Evolutionary conservation across 202 grass and related monocot genomes (phyloP).

Genomic region (Hordeum pubiflorum): DNA sequence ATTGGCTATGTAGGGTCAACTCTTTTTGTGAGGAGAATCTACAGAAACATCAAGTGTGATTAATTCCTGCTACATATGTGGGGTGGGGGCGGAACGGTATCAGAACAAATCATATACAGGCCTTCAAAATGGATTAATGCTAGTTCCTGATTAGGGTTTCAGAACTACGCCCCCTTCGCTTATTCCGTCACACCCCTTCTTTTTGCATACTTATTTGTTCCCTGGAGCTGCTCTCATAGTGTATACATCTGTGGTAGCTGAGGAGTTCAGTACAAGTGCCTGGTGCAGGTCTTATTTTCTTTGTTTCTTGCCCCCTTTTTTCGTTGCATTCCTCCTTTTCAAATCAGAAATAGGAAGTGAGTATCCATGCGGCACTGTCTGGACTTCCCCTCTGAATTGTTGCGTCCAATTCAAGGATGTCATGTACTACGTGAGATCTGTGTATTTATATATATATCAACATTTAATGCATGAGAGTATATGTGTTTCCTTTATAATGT

Average conservation of each 20-base stretch:
- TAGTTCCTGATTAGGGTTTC: constrained; percentile 32
- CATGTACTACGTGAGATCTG: constrained; percentile 11
- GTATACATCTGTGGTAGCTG: constrained; percentile 35
- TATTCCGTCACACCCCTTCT: constrained; percentile 6
- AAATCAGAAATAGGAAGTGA: constrained; percentile 22
- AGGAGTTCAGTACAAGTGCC: constrained; percentile 27
- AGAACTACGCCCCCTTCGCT: constrained; percentile 6
- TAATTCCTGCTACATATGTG: constrained; percentile 9
- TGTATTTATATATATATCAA: constrained; percentile 14
- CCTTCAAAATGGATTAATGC: constrained; percentile 28
- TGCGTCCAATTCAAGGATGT: background rate
- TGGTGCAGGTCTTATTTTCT: background rate
- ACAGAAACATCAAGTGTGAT: constrained; percentile 89
- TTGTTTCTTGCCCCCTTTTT: background rate
- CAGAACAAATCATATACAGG: constrained; percentile 6
- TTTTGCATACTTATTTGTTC: constrained; percentile 25
- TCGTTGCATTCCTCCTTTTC: background rate
- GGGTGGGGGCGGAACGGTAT: background rate
- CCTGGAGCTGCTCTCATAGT: constrained; percentile 15
- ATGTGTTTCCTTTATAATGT: background rate
- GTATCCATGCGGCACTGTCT: constrained; percentile 8
- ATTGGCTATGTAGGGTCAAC: constrained; percentile 83
- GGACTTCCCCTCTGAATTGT: background rate
- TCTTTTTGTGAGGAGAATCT: constrained; percentile 79
- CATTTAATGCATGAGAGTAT: background rate